Base-by-base conservation (phyloP, 2,329 filamentous ascomycete species). In the Ascocoryne sarcoides region DNA sequence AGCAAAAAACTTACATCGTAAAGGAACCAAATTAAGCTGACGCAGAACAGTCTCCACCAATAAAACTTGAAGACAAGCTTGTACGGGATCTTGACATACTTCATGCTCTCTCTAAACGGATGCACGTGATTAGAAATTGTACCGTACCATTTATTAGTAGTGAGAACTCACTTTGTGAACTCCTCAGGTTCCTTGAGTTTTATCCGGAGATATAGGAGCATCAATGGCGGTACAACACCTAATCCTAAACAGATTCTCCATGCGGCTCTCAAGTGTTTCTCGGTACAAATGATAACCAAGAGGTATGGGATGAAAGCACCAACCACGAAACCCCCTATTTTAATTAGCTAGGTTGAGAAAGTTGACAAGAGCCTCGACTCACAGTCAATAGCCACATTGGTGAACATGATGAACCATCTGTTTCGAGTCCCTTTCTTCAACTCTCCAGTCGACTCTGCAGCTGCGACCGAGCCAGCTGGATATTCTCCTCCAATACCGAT, bases 361-460 rank as follows among this genome's bases (percentile, higher is more conserved):
- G n/a, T n/a, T n/a, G n/a, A n/a, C n/a, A n/a, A n/a, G n/a, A n/a
- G n/a, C n/a, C n/a, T n/a, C n/a, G n/a, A n/a, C n/a, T n/a, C n/a
- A n/a, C 78, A 75, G 57, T 93, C 85, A 45, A 94, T 93, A 69
- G 88, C 84, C 17, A 83, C 77, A 62, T 93, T 93, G 34, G 85
- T 94, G 61, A 92, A 93, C 49, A 94, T 70, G 53, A 90, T 85
- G 58, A 89, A 95, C 86, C 87, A 94, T 29, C 83, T 72, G 58
- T 95, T 90, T n/a, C 89, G 72, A 12, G 82, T 82, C 9, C 89
- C 89, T 12, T 65, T 62, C 60, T 87, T 86, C 44, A 95, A 68
- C 58, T 93, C 86, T 16, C 85, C 84, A 0, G 82, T 89, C 4
- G 82, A 82, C 62, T 95, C 89, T 2, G 88, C 85, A 39, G 79